phyloP scores from a whole-genome alignment of 1,284 basidiomycete species.

The Malassezia cuniculi region DNA sequence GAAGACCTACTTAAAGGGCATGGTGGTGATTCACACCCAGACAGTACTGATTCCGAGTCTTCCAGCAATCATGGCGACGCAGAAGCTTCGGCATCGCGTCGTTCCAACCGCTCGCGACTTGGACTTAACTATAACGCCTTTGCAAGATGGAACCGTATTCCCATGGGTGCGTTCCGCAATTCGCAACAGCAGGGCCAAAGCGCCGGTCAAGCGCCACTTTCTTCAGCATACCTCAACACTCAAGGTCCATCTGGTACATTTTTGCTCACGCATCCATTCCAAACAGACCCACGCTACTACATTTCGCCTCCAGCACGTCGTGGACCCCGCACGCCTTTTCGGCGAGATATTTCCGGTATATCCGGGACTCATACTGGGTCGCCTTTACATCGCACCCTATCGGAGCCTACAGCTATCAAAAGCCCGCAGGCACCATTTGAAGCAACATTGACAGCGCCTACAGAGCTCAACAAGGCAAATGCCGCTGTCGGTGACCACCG shows the following conservation, averaged over 20 bases:
- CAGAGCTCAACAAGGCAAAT: too few relatives aligned
- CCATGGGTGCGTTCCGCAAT: slow-evolving; percentile 41
- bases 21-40: too few relatives aligned
- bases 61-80: too few relatives aligned
- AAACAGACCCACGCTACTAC: background rate
- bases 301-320: too few relatives aligned
- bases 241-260: slow-evolving; percentile 26
- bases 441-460: too few relatives aligned
- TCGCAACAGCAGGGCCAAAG: slow-evolving; percentile 19
- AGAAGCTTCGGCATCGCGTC: too few relatives aligned
- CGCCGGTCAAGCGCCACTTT: slow-evolving; percentile 7
- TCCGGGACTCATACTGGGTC: background rate
- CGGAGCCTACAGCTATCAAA: slow-evolving; percentile 6
- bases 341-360: background rate
- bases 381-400: slow-evolving; percentile 10
- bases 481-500: slow-evolving; percentile 6
- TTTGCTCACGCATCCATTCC: slow-evolving; percentile 20
- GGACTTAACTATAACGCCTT: slow-evolving; percentile 34
- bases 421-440: too few relatives aligned
- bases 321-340: background rate
- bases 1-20: slow-evolving; percentile 35
- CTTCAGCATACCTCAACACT: slow-evolving; percentile 5
- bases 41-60: too few relatives aligned
- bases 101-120: too few relatives aligned
- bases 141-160: slow-evolving; percentile 39